Evolutionary conservation across 257 asterid genomes (phyloP).

Genomic region (Verbena officinalis): DNA sequence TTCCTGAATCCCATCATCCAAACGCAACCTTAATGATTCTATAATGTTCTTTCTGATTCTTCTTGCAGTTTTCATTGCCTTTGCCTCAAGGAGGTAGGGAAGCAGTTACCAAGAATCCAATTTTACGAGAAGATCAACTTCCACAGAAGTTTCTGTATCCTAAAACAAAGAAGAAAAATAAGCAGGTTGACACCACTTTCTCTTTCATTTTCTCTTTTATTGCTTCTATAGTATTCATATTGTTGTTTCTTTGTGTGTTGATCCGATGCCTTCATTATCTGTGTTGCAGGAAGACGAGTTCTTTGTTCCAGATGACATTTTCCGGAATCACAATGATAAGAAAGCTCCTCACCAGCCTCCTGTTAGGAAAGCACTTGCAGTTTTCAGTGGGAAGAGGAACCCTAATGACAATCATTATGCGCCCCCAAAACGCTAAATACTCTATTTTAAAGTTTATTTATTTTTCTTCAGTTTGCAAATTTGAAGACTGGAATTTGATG

Average conservation of each 20-base stretch:
- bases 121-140: slow-evolving; percentile 95
- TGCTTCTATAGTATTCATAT: background rate
- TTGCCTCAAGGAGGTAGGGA: slow-evolving; percentile 93
- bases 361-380: slow-evolving; percentile 81
- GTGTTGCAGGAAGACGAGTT: slow-evolving; percentile 60
- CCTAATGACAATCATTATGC: slow-evolving; percentile 91
- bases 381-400: slow-evolving; percentile 87
- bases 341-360: slow-evolving; percentile 91
- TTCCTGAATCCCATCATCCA: no score
- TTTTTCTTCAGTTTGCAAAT: background rate
- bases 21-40: background rate
- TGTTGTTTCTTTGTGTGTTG: background rate
- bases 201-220: background rate
- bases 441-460: background rate
- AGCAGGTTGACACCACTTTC: slow-evolving; percentile 47
- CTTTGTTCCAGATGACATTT: slow-evolving; percentile 58
- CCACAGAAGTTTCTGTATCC: slow-evolving; percentile 86
- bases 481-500: background rate
- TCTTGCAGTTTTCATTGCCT: slow-evolving; percentile 88
- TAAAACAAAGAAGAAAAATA: slow-evolving; percentile 82
- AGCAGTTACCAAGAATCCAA: slow-evolving; percentile 81
- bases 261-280: background rate
- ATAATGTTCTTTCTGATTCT: background rate
- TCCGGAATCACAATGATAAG: slow-evolving; percentile 72
- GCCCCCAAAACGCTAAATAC: slow-evolving; percentile 57